Percentiles rank a stretch among this genome's conserved stretches.
Conservation (phyloP, 2,329 filamentous ascomycete species). For the Aschersonia sp. region DNA sequence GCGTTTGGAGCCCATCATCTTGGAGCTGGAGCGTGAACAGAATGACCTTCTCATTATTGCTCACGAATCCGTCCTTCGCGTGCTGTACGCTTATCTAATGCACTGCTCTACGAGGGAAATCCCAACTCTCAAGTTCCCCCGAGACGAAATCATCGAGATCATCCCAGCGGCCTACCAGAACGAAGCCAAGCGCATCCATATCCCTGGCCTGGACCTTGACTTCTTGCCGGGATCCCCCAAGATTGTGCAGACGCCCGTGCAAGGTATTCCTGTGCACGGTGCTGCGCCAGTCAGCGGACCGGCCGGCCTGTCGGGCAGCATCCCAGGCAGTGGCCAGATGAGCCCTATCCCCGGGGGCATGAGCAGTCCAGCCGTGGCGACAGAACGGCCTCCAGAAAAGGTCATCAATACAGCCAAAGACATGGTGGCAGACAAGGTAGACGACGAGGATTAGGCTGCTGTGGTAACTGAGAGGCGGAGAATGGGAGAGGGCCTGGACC, state of each 20-base stretch:
- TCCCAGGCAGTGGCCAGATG: constrained; percentile 17
- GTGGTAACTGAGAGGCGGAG: background rate
- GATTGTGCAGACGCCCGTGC: constrained; percentile 66
- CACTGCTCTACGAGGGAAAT: constrained; percentile 94
- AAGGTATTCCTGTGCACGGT: constrained; percentile 14
- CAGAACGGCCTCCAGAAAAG: constrained; percentile 30
- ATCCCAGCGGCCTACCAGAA: constrained; percentile 97
- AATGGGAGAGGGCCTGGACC: background rate
- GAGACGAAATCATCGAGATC: constrained; percentile 97
- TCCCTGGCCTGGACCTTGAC: constrained; percentile 51
- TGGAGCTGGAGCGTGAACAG: constrained; percentile 91
- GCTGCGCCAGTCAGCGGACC: constrained; percentile 1
- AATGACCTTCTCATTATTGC: constrained; percentile 97
- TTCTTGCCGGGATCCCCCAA: constrained; percentile 68
- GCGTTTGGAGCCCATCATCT: constrained; percentile 89
- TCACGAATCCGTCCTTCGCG: constrained; percentile 92
- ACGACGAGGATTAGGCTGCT: constrained; percentile 29
- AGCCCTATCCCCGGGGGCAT: constrained; percentile 34
- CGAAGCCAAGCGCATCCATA: constrained; percentile 78
- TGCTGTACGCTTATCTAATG: constrained; percentile 96
- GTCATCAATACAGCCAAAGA: constrained; percentile 35
- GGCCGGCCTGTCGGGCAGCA: constrained; percentile 14
- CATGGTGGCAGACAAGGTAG: constrained; percentile 36
- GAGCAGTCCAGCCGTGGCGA: constrained; percentile 28
- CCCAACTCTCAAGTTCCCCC: constrained; percentile 81